phyloP scores from a whole-genome alignment of 768 basidiomycete genomes.

The Termitomyces sp. region DNA sequence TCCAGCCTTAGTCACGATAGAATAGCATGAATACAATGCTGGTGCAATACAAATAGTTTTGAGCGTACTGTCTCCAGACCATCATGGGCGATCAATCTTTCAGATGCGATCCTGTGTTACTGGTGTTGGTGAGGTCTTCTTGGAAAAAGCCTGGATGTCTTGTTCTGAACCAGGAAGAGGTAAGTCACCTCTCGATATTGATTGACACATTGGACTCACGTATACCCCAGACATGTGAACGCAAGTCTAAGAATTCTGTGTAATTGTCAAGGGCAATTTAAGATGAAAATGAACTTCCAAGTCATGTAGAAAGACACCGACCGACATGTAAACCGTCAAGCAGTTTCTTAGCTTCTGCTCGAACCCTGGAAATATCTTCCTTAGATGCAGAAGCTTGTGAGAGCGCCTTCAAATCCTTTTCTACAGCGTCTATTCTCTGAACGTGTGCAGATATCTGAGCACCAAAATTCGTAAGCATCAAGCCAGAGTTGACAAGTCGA shows the following conservation, averaged over 20 bases:
- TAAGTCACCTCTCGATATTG: not conserved
- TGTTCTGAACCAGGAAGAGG: conserved; percentile 47
- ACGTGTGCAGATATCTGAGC: conserved; percentile 78
- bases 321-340: conserved; percentile 82
- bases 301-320: conserved; percentile 24
- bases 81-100: not conserved
- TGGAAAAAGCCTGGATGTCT: conserved; percentile 69
- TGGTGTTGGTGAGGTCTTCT: conserved; percentile 41
- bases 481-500: not conserved
- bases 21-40: not conserved
- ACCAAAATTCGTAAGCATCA: not conserved
- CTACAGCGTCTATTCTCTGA: conserved; percentile 77
- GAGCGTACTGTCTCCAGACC: not conserved
- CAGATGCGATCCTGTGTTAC: not conserved
- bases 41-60: not conserved
- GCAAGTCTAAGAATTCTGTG: conserved; percentile 74
- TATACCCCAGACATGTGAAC: conserved; percentile 83
- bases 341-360: conserved; percentile 82
- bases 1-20: not conserved
- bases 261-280: not conserved
- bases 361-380: conserved; percentile 72
- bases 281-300: not conserved
- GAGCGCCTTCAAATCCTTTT: conserved; percentile 82
- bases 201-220: conserved; percentile 46
- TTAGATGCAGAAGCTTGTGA: conserved; percentile 62